These are phyloP conservation scores for Lodderomyces margitis DNA, from an alignment of 1,139 yeast species.

Conservation along the genomic window DNA sequence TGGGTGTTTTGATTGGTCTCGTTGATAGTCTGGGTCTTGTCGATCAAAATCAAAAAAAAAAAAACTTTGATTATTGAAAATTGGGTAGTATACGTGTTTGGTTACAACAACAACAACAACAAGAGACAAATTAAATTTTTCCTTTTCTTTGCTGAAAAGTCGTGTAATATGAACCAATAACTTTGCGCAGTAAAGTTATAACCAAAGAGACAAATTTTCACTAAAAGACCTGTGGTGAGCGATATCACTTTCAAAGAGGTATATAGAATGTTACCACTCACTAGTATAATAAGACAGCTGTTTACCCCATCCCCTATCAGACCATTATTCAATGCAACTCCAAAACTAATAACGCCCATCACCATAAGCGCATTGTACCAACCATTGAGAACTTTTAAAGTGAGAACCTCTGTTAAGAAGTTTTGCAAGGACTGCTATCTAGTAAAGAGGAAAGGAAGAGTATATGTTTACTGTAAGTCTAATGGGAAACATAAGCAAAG, in stretches of 20 bases:
- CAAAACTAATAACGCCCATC: conserved; percentile 14
- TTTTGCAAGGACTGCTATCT: conserved; percentile 89
- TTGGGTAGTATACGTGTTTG: neutral
- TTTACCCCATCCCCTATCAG: conserved; percentile 13
- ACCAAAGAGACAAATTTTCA: neutral
- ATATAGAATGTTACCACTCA: conserved; percentile 6
- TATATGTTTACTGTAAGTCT: conserved; percentile 87
- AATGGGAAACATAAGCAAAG: conserved; percentile 96
- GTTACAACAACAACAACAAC: neutral
- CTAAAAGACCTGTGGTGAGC: too few species aligned
- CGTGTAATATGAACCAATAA: neutral
- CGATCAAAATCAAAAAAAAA: neutral
- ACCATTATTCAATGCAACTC: conserved; percentile 19
- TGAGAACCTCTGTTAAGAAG: conserved; percentile 80
- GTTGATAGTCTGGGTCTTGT: neutral
- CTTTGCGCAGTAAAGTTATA: neutral
- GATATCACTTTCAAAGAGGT: too few species aligned
- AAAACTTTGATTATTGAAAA: neutral
- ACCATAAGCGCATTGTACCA: conserved; percentile 11
- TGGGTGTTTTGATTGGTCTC: neutral
- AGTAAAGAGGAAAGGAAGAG: conserved; percentile 92
- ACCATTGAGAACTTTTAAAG: conserved; percentile 35
- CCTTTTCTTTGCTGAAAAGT: too few species aligned
- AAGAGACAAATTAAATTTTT: too few species aligned
- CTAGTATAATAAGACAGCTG: conserved; percentile 9